Base-by-base conservation (phyloP, 148 eudicot genomes). In the Pouteria glomerata region DNA sequence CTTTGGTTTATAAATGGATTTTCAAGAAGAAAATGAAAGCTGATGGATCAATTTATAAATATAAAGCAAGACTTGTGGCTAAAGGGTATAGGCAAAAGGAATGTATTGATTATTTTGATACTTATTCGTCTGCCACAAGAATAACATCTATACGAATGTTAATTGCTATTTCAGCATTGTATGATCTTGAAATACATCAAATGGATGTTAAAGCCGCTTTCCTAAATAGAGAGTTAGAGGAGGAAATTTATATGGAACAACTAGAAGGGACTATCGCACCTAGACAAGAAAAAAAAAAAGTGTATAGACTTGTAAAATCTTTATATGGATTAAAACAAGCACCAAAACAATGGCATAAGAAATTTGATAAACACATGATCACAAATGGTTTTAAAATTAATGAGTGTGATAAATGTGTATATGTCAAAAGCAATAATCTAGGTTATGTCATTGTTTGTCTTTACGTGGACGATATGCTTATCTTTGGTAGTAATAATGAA, bases 311-410 rank as follows among this genome's bases (percentile, higher is more conserved):
- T 23, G 55, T 14, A 1, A 42, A 72, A 47, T 72, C 68, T 2
- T 45, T 72, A 39, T 71, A 72, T 62, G 68, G 68, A 18, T 30
- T 72, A 3, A 72, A 72, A 72, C 68, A 72, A 72, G 67, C 37
- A 42, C 75, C 75, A 5, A 72, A 72, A 45, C 39, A 59, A 48
- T 58, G 57, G 57, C 61, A 34, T n/a, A 51, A 47, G 29, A 72
- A 34, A 30, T 72, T 47, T 27, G 30, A n/a, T n/a, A 41, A n/a
- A 52, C n/a, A 3, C 29, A 60, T 72, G 66, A 14, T 57, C 4
- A 23, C 42, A 6, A 57, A 59, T 19, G 65, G 35, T 31, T 61
- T 72, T 47, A 48, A 15, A 1, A 60, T 45, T 13, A 60, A 60
- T 45, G 41, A 72, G 18, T 41, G 67, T 60, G 67, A 45, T 51